Conservation (phyloP, 1,284 basidiomycete species). For the Coniophora puteana region DNA sequence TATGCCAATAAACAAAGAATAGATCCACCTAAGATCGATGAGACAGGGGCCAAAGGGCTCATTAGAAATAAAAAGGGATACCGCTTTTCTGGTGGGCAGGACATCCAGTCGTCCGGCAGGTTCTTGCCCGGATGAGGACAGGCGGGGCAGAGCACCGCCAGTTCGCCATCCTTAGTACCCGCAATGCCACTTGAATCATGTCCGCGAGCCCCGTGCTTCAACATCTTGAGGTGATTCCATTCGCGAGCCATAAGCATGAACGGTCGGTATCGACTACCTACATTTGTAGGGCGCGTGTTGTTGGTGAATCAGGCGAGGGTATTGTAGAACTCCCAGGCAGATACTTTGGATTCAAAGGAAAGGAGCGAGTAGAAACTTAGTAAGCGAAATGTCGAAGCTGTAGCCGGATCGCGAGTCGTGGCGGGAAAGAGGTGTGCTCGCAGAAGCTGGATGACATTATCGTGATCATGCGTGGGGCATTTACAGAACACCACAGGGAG, state of each 20-base stretch:
- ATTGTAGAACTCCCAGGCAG: too few relatives aligned
- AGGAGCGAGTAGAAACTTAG: too few relatives aligned
- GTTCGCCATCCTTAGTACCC: constrained; percentile 5
- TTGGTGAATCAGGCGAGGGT: too few relatives aligned
- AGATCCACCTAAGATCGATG: constrained; percentile 17
- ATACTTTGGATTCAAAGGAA: too few relatives aligned
- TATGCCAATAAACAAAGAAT: constrained; percentile 16
- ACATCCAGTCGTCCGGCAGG: constrained; percentile 7
- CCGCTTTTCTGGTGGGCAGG: constrained; percentile 2
- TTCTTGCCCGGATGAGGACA: constrained; percentile 9
- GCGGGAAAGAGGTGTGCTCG: too few relatives aligned
- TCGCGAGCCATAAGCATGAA: constrained; percentile 14
- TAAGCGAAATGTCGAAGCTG: too few relatives aligned
- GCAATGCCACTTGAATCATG: constrained; percentile 9
- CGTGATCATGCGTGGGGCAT: too few relatives aligned
- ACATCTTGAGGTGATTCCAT: constrained; percentile 15
- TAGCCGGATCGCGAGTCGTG: too few relatives aligned
- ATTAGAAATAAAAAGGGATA: background rate
- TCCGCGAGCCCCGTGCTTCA: constrained; percentile 14
- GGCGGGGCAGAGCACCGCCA: constrained; percentile 6
- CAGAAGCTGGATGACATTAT: too few relatives aligned
- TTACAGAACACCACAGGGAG: too few relatives aligned
- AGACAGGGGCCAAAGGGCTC: background rate
- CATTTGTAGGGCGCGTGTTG: too few relatives aligned
- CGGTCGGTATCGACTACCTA: constrained; percentile 8